phyloP scores from a whole-genome alignment of 1,284 basidiomycete genomes.

The Tylopilus sp. region DNA sequence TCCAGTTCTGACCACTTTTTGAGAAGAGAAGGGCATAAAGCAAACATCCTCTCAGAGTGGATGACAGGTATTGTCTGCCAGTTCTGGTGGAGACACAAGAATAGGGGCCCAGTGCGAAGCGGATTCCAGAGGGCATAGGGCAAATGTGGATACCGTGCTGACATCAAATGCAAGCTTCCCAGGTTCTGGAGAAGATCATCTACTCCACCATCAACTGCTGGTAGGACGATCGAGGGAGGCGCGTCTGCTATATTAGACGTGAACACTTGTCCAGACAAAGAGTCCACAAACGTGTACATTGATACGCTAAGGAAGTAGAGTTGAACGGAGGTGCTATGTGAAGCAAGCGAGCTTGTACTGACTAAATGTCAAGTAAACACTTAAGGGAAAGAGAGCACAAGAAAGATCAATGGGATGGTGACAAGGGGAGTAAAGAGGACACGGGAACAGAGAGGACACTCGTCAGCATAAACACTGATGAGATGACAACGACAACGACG shows the following conservation, averaged over 20 bases:
- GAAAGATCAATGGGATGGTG: not conserved
- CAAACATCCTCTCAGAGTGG: not conserved
- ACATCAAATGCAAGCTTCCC: not conserved
- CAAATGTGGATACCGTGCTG: not conserved
- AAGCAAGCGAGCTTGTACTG: not conserved
- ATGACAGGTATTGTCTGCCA: not conserved
- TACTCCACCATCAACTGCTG: not conserved
- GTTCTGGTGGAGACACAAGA: not conserved
- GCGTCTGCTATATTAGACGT: not conserved
- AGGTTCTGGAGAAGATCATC: not conserved
- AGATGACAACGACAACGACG: too few relatives aligned
- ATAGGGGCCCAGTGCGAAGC: not conserved
- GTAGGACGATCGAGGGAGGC: not conserved
- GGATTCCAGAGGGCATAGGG: not conserved
- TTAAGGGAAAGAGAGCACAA: not conserved
- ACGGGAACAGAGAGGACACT: too few relatives aligned
- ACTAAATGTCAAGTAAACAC: not conserved
- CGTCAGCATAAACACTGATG: too few relatives aligned
- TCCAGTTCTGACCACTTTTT: not conserved
- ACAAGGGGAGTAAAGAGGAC: not conserved
- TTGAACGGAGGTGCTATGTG: not conserved
- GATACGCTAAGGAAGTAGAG: not conserved
- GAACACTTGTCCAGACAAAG: not conserved
- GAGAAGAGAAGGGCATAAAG: not conserved
- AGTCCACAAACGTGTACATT: not conserved